phyloP scores from a whole-genome alignment of 768 basidiomycete species.

The Cystofilobasidium ferigula region DNA sequence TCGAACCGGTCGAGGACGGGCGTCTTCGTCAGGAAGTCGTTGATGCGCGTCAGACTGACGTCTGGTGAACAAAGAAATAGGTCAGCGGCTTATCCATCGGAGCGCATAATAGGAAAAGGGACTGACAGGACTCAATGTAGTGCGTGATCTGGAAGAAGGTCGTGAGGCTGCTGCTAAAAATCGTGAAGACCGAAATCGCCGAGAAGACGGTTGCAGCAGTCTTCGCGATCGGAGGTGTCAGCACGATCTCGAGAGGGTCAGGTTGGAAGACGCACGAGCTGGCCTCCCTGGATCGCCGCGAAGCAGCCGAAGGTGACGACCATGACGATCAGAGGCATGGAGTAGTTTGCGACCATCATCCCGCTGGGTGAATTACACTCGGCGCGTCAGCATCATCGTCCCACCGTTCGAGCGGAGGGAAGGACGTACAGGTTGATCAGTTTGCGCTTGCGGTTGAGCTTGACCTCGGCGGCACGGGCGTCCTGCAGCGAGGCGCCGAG shows the following conservation, averaged over 20 bases:
- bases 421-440: conserved; percentile 48
- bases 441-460: conserved; percentile 47
- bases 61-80: conserved; percentile 40
- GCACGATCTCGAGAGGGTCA: too few species aligned
- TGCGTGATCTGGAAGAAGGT: conserved; percentile 20
- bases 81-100: not conserved
- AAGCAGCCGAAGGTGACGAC: conserved; percentile 36
- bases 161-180: conserved; percentile 41
- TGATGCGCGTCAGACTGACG: conserved; percentile 55
- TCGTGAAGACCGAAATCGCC: conserved; percentile 52
- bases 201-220: conserved; percentile 41
- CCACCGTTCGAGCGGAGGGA: too few species aligned
- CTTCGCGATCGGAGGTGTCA: conserved; percentile 7
- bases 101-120: not conserved
- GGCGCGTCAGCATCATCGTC: too few species aligned
- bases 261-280: not conserved
- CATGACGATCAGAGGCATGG: conserved; percentile 57
- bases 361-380: too few species aligned
- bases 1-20: conserved; percentile 36
- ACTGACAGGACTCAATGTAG: conserved; percentile 23
- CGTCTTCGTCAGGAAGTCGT: conserved; percentile 43
- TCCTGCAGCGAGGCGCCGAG: conserved; percentile 47
- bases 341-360: conserved; percentile 43
- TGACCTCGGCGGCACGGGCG: conserved; percentile 54
- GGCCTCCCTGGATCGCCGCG: conserved; percentile 1